Percentiles rank a stretch among this genome's conserved stretches.
Conservation (phyloP, 2,329 filamentous ascomycete species). For the Colletotrichum camelliae region DNA sequence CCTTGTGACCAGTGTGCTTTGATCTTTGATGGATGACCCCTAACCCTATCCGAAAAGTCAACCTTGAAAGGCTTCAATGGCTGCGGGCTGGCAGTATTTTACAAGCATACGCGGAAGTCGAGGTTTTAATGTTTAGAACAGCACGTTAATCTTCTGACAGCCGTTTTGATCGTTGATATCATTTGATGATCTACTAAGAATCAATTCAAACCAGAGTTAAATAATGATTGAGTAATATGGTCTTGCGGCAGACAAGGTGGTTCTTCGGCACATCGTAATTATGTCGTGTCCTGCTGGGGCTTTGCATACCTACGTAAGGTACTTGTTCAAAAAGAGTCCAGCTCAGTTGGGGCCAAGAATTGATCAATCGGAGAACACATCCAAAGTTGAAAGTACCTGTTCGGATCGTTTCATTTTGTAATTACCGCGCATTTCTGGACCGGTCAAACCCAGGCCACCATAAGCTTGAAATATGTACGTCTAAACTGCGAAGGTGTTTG, state of each 20-base stretch:
- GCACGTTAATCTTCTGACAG: not conserved
- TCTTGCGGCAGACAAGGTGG: too few relatives aligned
- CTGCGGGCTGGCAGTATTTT: not conserved
- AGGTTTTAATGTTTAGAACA: not conserved
- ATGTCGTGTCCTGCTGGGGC: not conserved
- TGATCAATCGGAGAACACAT: not conserved
- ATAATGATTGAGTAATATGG: not conserved
- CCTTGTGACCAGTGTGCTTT: not conserved
- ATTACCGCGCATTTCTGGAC: not conserved
- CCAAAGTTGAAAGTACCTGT: rapidly evolving
- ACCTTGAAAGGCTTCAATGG: not conserved
- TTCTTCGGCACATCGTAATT: not conserved
- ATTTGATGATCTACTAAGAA: rapidly evolving
- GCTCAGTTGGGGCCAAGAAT: not conserved
- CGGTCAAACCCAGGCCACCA: not conserved
- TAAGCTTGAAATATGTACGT: not conserved
- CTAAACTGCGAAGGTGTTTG: not conserved
- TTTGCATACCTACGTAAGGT: not conserved
- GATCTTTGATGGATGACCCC: not conserved
- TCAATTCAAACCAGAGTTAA: not conserved
- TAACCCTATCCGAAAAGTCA: not conserved
- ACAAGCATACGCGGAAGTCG: not conserved
- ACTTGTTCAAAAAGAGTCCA: not conserved
- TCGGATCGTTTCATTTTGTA: not conserved
- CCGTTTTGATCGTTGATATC: not conserved